A percentile compares a stretch with the other conserved stretches of the same genome.
phyloP scores from a whole-genome alignment of 768 basidiomycete genomes.

The Kwoniella newhampshirensis region DNA sequence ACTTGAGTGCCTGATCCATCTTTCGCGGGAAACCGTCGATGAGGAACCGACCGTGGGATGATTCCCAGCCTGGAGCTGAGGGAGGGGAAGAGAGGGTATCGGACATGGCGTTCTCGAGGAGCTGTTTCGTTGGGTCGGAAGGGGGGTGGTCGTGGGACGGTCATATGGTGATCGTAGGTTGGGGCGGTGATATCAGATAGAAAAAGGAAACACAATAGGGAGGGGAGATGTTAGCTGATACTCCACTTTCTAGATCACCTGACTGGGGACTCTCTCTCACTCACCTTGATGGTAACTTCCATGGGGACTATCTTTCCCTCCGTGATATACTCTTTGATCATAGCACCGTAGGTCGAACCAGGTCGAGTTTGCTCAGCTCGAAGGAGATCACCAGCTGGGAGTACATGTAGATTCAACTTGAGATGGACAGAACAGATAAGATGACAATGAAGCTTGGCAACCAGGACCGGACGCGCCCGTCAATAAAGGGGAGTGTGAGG shows the following conservation, averaged over 20 bases:
- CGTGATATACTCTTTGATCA: conserved; percentile 83
- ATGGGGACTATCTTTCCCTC: conserved; percentile 94
- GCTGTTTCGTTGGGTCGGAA: conserved; percentile 52
- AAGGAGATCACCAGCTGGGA: conserved; percentile 91
- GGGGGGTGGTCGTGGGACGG: neutral
- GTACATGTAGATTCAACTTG: too few species aligned
- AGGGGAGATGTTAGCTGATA: conserved; percentile 3
- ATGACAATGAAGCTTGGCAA: neutral
- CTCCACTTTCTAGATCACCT: neutral
- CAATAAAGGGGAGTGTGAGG: neutral
- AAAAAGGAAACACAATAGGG: neutral
- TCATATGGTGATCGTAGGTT: neutral
- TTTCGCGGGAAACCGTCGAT: conserved; percentile 97
- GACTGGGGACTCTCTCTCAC: conserved; percentile 6
- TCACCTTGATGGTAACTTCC: conserved; percentile 81
- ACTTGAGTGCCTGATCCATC: conserved; percentile 94
- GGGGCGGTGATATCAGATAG: neutral
- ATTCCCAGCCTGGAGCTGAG: conserved; percentile 60
- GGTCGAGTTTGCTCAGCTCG: conserved; percentile 88
- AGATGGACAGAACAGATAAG: neutral
- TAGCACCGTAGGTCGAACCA: conserved; percentile 74
- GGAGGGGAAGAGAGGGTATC: conserved; percentile 58
- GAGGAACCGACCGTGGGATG: conserved; percentile 79
- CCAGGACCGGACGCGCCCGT: neutral
- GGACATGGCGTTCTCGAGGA: conserved; percentile 88